A percentile compares a stretch with the other conserved stretches of the same genome.
These are phyloP conservation scores for Brassica juncea DNA, from an alignment of 345 rosid genomes.

Conservation along the genomic window DNA sequence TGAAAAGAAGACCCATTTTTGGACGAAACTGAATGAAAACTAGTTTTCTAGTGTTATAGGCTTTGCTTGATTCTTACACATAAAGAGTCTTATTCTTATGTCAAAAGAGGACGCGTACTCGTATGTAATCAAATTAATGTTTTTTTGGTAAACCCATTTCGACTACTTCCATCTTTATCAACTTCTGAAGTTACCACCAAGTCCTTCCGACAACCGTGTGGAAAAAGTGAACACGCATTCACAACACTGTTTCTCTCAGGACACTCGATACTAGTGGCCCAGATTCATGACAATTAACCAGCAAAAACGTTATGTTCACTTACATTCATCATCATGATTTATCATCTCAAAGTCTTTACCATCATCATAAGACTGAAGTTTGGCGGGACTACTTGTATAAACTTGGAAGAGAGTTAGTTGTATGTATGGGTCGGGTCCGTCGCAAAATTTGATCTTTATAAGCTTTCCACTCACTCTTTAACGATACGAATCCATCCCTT, in stretches of 20 bases:
- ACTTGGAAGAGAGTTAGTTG: no score
- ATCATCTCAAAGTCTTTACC: no score
- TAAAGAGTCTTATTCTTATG: slow-evolving; percentile 12
- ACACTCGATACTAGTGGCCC: not conserved
- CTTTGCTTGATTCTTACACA: slow-evolving; percentile 16
- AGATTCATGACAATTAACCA: not conserved
- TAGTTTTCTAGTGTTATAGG: slow-evolving; percentile 26
- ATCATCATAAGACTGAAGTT: not conserved
- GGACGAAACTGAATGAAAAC: slow-evolving; percentile 2
- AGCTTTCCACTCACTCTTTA: no score
- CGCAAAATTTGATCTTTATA: no score
- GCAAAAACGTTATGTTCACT: not conserved
- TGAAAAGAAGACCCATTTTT: slow-evolving; percentile 38
- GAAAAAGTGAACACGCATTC: not conserved
- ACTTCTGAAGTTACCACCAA: not conserved
- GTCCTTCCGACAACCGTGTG: not conserved
- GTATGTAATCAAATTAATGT: slow-evolving; percentile 11
- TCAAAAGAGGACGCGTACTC: slow-evolving; percentile 22
- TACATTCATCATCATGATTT: not conserved
- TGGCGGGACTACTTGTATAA: no score
- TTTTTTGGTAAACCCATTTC: slow-evolving; percentile 23
- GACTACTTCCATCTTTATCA: not conserved
- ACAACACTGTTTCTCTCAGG: not conserved
- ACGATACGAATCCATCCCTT: not conserved
- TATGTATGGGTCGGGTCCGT: no score